These are phyloP conservation scores for Larix kaempferi DNA, from an alignment of 75 land plant species.

Conservation along the genomic window DNA sequence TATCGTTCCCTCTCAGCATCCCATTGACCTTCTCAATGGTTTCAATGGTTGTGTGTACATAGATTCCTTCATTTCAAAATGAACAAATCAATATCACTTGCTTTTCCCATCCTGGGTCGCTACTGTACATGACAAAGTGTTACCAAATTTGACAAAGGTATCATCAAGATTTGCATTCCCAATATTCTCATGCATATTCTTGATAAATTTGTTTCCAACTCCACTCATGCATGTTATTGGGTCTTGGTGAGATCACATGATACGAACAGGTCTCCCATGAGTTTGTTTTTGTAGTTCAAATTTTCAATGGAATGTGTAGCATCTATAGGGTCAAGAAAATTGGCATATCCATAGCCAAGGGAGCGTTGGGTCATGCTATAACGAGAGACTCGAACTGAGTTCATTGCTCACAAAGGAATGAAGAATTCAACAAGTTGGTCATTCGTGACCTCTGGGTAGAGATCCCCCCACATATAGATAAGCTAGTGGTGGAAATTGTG, in stretches of 20 bases:
- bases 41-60: no score
- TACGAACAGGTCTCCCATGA: no score
- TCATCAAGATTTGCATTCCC: slow-evolving; percentile 46
- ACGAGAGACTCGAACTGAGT: slow-evolving; percentile 43
- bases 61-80: slow-evolving; percentile 55
- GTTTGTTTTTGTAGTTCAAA: no score
- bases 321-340: slow-evolving; percentile 25
- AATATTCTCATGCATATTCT: slow-evolving; percentile 57
- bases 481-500: no score
- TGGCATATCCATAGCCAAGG: slow-evolving; percentile 63
- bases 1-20: slow-evolving; percentile 29
- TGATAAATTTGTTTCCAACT: no score
- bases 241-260: no score
- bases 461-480: no score
- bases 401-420: slow-evolving; percentile 4
- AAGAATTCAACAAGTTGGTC: slow-evolving; percentile 26
- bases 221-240: no score
- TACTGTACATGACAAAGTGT: slow-evolving; percentile 60
- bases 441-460: slow-evolving; percentile 34
- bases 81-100: slow-evolving; percentile 70
- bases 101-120: slow-evolving; percentile 50
- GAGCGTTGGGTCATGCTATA: slow-evolving; percentile 26
- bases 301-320: slow-evolving; percentile 60
- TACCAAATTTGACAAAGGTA: slow-evolving; percentile 42
- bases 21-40: slow-evolving; percentile 56